Evolutionary conservation across 345 rosid species (phyloP), one percentile per base, ranked within the genome.

Genomic region (Euphorbia lathyris): DNA sequence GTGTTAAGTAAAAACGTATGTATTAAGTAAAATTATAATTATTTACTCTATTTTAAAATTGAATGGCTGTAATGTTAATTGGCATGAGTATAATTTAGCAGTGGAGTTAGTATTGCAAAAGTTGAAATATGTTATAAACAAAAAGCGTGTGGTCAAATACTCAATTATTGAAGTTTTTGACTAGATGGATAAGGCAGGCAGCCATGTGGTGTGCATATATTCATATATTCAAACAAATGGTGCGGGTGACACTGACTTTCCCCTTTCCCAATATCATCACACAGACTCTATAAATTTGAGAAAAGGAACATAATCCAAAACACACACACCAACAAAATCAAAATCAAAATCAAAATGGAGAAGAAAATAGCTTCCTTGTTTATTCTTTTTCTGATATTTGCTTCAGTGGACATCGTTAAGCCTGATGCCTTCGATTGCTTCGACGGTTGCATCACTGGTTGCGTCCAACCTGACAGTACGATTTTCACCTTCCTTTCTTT

Each of bases 381-480:
- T 47, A 4, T 60, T 0, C 0, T 60, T 8, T 32, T 36, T 9
- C 1, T 68, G 14, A 13, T 60, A 7, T 12, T 70, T 20, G 53
- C 30, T 17, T 16, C 26, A 20, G 12, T 70, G 3, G 34, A 47
- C 0, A 61, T 9, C 9, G 73, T 23, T 2, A 32, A 47, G 48
- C 58, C 67, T 22, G 53, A 14, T 6, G 66, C 67, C 4, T 20
- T 4, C 8, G 66, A 70, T 48, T 70, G 73, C 57, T 70, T 47
- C 27, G 73, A 61, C 17, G 73, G 45, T 48, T 70, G 73, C 73
- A 70, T n/a, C 34, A 70, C 73, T 30, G 73, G 34, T 22, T 70
- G 73, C 34, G 67, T 70, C 40, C 59, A 70, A 8, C 73, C 73
- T 6, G 47, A 70, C 50, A 2, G 73, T 70, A 70, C 3, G 10